phyloP scores from a whole-genome alignment of 176 grass and related monocot species.

The Poa annua region DNA sequence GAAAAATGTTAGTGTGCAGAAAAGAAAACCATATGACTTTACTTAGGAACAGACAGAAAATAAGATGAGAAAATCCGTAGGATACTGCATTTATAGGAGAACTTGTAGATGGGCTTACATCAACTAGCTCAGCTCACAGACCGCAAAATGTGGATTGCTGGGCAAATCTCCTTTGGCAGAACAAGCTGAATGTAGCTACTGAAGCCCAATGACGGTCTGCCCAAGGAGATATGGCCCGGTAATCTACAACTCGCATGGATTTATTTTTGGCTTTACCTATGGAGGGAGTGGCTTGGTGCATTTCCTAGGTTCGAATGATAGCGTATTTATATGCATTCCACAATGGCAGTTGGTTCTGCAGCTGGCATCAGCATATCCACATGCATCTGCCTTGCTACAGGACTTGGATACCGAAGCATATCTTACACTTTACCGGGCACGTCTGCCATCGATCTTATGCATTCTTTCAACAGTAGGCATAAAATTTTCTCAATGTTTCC shows the following conservation, averaged over 20 bases:
- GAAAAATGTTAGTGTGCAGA: neutral
- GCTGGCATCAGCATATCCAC: constrained; percentile 46
- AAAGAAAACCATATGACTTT: neutral
- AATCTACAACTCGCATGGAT: constrained; percentile 45
- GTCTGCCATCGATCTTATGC: constrained; percentile 28
- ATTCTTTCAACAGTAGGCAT: constrained; percentile 21
- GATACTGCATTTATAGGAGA: neutral
- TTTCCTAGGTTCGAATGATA: constrained; percentile 23
- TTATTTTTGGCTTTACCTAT: neutral
- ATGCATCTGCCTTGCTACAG: constrained; percentile 40
- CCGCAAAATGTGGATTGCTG: constrained; percentile 61
- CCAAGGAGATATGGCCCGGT: constrained; percentile 58
- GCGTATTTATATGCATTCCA: constrained; percentile 49
- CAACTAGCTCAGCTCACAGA: neutral
- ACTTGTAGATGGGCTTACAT: neutral
- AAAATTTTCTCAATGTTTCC: neutral
- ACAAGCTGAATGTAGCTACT: neutral
- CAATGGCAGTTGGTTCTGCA: constrained; percentile 11
- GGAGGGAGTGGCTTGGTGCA: constrained; percentile 35
- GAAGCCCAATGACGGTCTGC: constrained; percentile 37
- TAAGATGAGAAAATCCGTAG: neutral
- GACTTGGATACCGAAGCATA: constrained; percentile 29
- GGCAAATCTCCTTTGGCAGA: constrained; percentile 82
- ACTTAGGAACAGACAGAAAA: neutral
- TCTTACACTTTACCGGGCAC: constrained; percentile 21